These are phyloP conservation scores for Cylindrotheca closterium DNA, from an alignment of 108 stramenopile genomes.

Conservation along the genomic window DNA sequence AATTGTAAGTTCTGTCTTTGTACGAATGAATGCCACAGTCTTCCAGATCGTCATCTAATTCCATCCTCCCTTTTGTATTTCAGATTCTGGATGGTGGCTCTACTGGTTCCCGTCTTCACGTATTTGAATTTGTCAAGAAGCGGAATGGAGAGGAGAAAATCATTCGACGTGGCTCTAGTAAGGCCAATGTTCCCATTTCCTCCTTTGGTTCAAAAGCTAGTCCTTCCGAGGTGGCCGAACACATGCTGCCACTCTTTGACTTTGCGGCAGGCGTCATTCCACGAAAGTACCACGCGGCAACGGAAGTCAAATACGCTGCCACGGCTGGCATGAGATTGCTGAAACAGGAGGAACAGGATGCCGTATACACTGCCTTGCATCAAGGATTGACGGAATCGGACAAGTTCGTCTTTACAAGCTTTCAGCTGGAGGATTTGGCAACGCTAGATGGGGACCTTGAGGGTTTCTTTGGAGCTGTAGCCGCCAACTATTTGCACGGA, in stretches of 20 bases:
- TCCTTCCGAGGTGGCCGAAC: slow-evolving; percentile 51
- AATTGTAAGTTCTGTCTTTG: slow-evolving; percentile 35
- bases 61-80: not conserved
- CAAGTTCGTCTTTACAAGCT: slow-evolving; percentile 51
- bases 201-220: slow-evolving; percentile 54
- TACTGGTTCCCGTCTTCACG: slow-evolving; percentile 83
- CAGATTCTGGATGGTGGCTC: slow-evolving; percentile 88
- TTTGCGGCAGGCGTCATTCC: slow-evolving; percentile 80
- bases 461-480: slow-evolving; percentile 83
- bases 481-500: slow-evolving; percentile 84
- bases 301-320: slow-evolving; percentile 73
- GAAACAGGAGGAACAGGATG: slow-evolving; percentile 50
- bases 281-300: slow-evolving; percentile 50
- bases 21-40: not conserved
- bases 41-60: not conserved
- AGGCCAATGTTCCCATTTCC: slow-evolving; percentile 73
- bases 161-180: slow-evolving; percentile 68
- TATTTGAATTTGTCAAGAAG: slow-evolving; percentile 69
- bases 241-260: slow-evolving; percentile 79
- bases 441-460: slow-evolving; percentile 82
- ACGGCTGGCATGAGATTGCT: slow-evolving; percentile 88
- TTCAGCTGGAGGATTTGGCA: slow-evolving; percentile 61
- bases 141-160: slow-evolving; percentile 31
- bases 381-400: slow-evolving; percentile 55
- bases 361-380: slow-evolving; percentile 77